These are phyloP conservation scores for Neurospora discreta DNA, from an alignment of 495 filamentous ascomycete genomes.

Conservation along the genomic window DNA sequence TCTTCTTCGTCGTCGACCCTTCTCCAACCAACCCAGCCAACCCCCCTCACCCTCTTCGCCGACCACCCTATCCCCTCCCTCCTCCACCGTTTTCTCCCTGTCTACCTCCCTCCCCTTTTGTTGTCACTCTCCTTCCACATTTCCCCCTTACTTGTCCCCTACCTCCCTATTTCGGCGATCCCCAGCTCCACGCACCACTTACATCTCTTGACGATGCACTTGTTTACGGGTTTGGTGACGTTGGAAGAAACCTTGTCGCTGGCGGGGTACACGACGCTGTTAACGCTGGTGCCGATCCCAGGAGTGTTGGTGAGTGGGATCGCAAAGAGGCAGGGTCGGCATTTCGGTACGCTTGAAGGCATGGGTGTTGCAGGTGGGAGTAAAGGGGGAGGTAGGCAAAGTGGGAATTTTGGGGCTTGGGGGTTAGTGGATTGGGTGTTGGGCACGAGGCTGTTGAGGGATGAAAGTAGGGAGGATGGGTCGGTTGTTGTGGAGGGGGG, in stretches of 20 bases:
- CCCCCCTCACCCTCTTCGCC: constrained; percentile 44
- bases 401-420: constrained; percentile 67
- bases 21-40: constrained; percentile 15
- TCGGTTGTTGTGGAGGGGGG: constrained; percentile 44
- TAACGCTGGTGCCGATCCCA: constrained; percentile 34
- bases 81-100: constrained; percentile 56
- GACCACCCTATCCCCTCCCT: constrained; percentile 75
- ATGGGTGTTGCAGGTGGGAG: background rate
- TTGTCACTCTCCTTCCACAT: constrained; percentile 10
- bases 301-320: constrained; percentile 68
- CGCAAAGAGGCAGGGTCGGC: constrained; percentile 55
- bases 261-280: constrained; percentile 56
- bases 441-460: constrained; percentile 46
- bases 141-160: background rate
- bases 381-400: background rate
- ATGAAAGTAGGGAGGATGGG: constrained; percentile 11
- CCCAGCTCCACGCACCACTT: constrained; percentile 51
- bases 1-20: constrained; percentile 43
- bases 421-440: constrained; percentile 67
- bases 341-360: constrained; percentile 43
- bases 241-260: constrained; percentile 67
- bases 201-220: constrained; percentile 70
- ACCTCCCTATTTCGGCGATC: background rate
- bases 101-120: constrained; percentile 51
- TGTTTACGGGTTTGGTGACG: constrained; percentile 56